Evolutionary conservation across 2,329 filamentous ascomycete species (phyloP), one percentile per base, ranked within the genome.

Genomic region (Pestalotiopsis sp.): DNA sequence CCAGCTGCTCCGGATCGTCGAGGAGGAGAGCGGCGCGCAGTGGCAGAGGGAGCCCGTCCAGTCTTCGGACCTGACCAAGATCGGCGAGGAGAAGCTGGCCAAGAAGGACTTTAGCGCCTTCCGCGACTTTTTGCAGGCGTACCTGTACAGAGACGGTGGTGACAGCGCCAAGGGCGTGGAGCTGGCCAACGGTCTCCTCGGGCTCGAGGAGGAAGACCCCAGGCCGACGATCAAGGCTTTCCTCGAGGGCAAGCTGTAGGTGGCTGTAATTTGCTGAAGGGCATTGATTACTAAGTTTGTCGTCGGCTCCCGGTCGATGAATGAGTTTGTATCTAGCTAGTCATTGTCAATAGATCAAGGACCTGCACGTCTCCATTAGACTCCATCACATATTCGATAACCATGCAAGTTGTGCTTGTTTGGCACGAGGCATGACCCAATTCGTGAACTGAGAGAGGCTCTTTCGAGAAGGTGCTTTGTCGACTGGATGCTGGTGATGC

Each of bases 1-100:
- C 20, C 82, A 91, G 71, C 77, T 92, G 1, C 74, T 91, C 1
- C 77, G 79, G 13, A 75, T 83, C 0, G 78, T 87, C 2, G 87
- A 92, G 77, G 83, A 85, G 68, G 78, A 83, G 12, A 87, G 85
- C 0, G 84, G 84, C 2, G 74, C 79, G 20, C 85, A 86, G 69
- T 90, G 85, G 82, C 79, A 81, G 0, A 80, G 90, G 2, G 82
- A 80, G 3, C 77, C 75, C 6, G 69, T 77, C 9, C 76, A 71
- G 11, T 78, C 79, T 23, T 74, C 72, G 0, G 82, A 82, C 9
- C 70, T 80, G 64, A 74, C 80, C 65, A 77, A 78, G 73, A 73
- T 70, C n/a, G 84, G 80, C 3, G 74, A 79, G 59, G 83, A 82
- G 45, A 84, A 83, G 74, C 72, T 84, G 20, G 75, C 74, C 38